Base-by-base conservation (phyloP, 2,329 filamentous ascomycete genomes). In the Rutstroemia sp. region DNA sequence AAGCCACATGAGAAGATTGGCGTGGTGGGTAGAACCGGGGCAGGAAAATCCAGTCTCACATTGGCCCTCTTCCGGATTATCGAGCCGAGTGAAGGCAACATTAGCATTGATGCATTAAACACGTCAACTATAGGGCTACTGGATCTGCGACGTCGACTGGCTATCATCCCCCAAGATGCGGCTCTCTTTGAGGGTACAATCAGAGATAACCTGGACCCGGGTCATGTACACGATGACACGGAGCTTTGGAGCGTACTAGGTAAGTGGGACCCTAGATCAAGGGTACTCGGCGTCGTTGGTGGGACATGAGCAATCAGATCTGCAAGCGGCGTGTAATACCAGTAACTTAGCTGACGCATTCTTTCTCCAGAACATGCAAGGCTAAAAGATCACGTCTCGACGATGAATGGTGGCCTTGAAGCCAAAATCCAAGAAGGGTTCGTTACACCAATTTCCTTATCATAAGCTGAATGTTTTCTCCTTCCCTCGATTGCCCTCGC, bases 1-100 rank as follows among this genome's bases (percentile, higher is more conserved):
- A 95, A 95, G 75, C 86, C 92, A 5, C 90, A 92, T 68, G 94
- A 99, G 76, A 99, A 97, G 79, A 94, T 99, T 70, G 94, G 94
- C 59, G 92, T 99, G 10, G 94, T 99, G 34, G 94, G 94, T 55
- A 87, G 94, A 49, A 99, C 94, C 0, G 94, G 94, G 54, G 94
- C 94, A 34, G 94, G 94, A 68, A 99, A 99, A 76, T 95, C 89
- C 59, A 96, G 91, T 9, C 76, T 99, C 60, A 97, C 94, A 0
- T 78, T 99, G 60, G 86, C 94, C 2, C 77, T 99, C 19, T 99
- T 99, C 81, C 85, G 95, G 52, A 91, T 99, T 63, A 97, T 99
- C 60, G 95, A 99, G 73, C 83, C 92, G 2, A 82, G 79, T 39
- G 82, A 83, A 44, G 94, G 94, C 52, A 80, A 87, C 66, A 94